Conservation (phyloP, 192 early-diverging fungal species). For the Mortierella hygrophila region DNA sequence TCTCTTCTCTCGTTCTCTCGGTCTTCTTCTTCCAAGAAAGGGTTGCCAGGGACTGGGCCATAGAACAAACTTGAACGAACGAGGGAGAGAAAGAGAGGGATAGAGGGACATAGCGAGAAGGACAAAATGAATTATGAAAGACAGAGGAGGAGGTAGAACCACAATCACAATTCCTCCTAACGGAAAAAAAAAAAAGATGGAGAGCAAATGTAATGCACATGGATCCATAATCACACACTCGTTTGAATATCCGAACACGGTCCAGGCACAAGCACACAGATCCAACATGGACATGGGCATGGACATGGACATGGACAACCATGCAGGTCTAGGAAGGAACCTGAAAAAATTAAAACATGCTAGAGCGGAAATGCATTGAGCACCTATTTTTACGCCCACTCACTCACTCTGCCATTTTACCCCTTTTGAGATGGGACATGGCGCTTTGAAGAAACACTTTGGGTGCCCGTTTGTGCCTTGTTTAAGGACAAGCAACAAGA, state of each 20-base stretch:
- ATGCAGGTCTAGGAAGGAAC: background rate
- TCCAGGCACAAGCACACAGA: too few species aligned
- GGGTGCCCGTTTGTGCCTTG: background rate
- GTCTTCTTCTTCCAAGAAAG: too few species aligned
- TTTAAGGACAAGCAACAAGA: background rate
- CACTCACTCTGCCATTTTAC: background rate
- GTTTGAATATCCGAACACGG: too few species aligned
- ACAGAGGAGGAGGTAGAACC: background rate
- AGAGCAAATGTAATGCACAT: too few species aligned
- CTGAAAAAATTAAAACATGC: background rate
- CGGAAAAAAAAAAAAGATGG: constrained; percentile 5
- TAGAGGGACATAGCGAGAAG: background rate
- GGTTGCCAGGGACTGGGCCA: too few species aligned
- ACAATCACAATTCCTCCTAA: too few species aligned
- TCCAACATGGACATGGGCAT: too few species aligned
- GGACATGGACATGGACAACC: background rate
- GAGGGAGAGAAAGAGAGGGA: background rate
- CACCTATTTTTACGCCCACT: background rate
- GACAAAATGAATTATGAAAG: background rate
- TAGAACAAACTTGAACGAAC: too few species aligned
- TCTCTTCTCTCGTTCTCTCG: too few species aligned
- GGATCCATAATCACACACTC: background rate
- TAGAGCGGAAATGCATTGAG: background rate
- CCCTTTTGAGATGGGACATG: background rate
- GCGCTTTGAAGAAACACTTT: background rate